phyloP scores from a whole-genome alignment of 23 red algal species.

The Cyanidiococcus yangmingshanensis region DNA sequence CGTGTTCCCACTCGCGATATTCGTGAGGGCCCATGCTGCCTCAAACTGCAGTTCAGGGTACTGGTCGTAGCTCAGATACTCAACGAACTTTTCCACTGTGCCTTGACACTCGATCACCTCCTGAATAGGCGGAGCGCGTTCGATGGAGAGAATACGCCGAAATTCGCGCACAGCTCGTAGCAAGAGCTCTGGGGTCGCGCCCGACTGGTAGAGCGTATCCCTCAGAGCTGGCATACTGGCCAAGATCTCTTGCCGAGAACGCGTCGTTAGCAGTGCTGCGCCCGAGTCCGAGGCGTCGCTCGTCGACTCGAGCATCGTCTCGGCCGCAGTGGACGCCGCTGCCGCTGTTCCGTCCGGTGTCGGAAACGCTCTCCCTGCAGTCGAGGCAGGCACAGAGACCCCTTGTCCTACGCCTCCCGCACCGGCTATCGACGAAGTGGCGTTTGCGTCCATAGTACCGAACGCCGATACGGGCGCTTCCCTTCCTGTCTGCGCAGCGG shows the following conservation, averaged over 20 bases:
- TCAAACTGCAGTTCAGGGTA: constrained; percentile 89
- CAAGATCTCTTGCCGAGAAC: constrained; percentile 12
- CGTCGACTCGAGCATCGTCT: not conserved
- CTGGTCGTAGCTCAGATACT: constrained; percentile 59
- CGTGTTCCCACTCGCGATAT: constrained; percentile 84
- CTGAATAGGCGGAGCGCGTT: constrained; percentile 81
- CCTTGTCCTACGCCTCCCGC: not conserved
- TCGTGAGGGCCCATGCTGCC: constrained; percentile 82
- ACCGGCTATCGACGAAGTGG: not conserved
- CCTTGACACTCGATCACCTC: constrained; percentile 61
- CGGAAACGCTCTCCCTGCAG: not conserved
- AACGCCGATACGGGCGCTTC: constrained; percentile 17
- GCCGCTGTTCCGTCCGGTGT: not conserved
- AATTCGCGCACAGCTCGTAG: constrained; percentile 60
- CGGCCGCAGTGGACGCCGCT: not conserved
- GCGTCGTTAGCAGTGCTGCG: not conserved
- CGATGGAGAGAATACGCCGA: constrained; percentile 81
- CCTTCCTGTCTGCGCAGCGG: not conserved
- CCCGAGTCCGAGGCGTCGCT: not conserved
- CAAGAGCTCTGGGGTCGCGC: constrained; percentile 36
- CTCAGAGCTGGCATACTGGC: constrained; percentile 3
- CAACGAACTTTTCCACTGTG: constrained; percentile 67
- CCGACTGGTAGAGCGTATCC: not conserved
- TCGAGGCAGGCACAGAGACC: not conserved
- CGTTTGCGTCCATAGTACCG: not conserved